Conservation (phyloP, 2,329 filamentous ascomycete genomes). For the Venturia effusa region DNA sequence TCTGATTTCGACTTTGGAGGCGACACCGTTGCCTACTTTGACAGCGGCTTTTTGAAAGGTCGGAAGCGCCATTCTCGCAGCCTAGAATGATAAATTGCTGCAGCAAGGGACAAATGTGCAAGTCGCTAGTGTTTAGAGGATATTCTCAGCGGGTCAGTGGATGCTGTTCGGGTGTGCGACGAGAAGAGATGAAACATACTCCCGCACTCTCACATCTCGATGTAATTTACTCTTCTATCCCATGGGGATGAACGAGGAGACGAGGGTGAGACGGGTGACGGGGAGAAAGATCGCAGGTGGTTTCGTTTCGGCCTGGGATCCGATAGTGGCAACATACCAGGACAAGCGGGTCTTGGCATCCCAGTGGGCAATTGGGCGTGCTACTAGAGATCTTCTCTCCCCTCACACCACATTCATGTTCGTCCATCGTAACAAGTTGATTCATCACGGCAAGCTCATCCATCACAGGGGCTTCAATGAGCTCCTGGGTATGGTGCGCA, state of each 20-base stretch:
- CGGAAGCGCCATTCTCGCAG: not conserved
- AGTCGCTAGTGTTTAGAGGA: no score
- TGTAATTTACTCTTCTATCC: not conserved
- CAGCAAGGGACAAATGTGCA: not conserved
- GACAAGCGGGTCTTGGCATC: not conserved
- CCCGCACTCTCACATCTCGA: not conserved
- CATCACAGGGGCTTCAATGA: no score
- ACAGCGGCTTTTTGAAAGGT: constrained; percentile 79
- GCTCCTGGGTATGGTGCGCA: no score
- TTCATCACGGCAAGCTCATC: no score
- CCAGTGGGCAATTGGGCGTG: no score
- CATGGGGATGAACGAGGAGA: not conserved
- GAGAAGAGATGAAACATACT: not conserved
- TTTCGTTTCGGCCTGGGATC: not conserved
- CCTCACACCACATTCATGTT: no score
- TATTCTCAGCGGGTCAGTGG: not conserved
- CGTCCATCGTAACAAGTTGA: no score
- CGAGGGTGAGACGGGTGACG: not conserved
- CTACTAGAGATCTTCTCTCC: not conserved
- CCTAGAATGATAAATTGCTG: not conserved
- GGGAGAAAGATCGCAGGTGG: not conserved
- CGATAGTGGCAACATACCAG: not conserved
- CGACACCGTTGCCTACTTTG: constrained; percentile 65
- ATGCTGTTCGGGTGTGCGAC: not conserved
- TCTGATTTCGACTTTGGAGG: constrained; percentile 51